Conservation (phyloP, 352 stramenopile genomes). For the Phytophthora sp. region DNA sequence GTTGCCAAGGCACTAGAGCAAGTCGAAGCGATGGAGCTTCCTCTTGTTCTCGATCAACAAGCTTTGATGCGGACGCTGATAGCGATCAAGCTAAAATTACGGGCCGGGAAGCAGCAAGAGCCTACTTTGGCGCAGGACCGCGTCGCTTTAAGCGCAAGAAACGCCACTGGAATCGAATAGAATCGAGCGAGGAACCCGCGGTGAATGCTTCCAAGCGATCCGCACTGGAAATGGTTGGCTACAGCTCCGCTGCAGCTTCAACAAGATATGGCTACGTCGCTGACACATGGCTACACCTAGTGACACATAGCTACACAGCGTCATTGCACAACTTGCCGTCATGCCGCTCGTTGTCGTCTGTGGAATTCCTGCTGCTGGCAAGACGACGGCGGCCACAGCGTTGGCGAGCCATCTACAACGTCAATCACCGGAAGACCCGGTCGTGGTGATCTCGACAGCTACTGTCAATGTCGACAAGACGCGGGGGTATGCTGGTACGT, state of each 20-base stretch:
- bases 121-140: neutral
- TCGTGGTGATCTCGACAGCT: slow-evolving; percentile 66
- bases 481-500: slow-evolving; percentile 66
- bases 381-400: slow-evolving; percentile 60
- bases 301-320: slow-evolving; percentile 16
- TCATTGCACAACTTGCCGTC: slow-evolving; percentile 7
- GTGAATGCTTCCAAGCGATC: neutral
- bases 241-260: neutral
- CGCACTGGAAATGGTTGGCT: neutral
- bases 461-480: slow-evolving; percentile 65
- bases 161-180: neutral
- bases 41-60: too few relatives aligned
- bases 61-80: neutral
- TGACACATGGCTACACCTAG: slow-evolving; percentile 17
- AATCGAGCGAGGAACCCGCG: neutral
- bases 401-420: slow-evolving; percentile 52
- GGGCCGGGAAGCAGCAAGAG: too few relatives aligned
- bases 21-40: neutral
- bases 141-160: neutral
- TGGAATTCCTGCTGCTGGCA: slow-evolving; percentile 71
- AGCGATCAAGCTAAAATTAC: slow-evolving; percentile 19
- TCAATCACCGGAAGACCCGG: slow-evolving; percentile 43
- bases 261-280: neutral
- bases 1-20: too few relatives aligned
- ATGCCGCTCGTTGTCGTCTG: slow-evolving; percentile 85